A percentile compares a stretch with the other conserved stretches of the same genome.
These are phyloP conservation scores for Senecio squalidus DNA, from an alignment of 140 eudicot species.

Conservation along the genomic window DNA sequence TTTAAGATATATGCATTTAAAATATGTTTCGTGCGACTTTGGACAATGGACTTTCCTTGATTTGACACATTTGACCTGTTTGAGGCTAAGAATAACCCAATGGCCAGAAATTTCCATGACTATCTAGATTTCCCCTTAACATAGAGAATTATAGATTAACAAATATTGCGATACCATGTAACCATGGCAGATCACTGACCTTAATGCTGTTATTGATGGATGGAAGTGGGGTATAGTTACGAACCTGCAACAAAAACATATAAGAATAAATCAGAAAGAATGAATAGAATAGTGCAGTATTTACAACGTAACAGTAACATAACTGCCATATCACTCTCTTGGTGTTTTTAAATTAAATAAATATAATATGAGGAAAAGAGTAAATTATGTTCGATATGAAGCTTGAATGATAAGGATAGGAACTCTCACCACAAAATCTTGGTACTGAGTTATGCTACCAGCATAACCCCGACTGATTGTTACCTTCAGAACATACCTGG, in stretches of 20 bases:
- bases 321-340: not conserved
- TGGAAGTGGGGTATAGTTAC: slow-evolving; percentile 77
- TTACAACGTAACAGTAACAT: not conserved
- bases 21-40: not conserved
- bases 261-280: not conserved
- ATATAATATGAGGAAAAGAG: not conserved
- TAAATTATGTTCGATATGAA: not conserved
- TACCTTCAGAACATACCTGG: slow-evolving; percentile 91
- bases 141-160: not conserved
- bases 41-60: too few species aligned
- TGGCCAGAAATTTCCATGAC: not conserved
- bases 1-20: not conserved
- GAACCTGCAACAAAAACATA: slow-evolving; percentile 49
- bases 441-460: slow-evolving; percentile 87
- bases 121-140: too few species aligned
- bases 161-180: slow-evolving; percentile 2
- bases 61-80: slow-evolving; percentile 2
- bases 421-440: slow-evolving; percentile 76
- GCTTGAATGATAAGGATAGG: not conserved
- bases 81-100: not conserved
- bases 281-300: not conserved
- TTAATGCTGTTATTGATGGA: slow-evolving; percentile 93
- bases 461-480: slow-evolving; percentile 92
- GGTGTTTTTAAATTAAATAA: not conserved
- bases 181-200: slow-evolving; percentile 41